Evolutionary conservation across 2,329 filamentous ascomycete genomes (phyloP), one percentile per base, ranked within the genome.

Genomic region (Rutstroemia sp.): DNA sequence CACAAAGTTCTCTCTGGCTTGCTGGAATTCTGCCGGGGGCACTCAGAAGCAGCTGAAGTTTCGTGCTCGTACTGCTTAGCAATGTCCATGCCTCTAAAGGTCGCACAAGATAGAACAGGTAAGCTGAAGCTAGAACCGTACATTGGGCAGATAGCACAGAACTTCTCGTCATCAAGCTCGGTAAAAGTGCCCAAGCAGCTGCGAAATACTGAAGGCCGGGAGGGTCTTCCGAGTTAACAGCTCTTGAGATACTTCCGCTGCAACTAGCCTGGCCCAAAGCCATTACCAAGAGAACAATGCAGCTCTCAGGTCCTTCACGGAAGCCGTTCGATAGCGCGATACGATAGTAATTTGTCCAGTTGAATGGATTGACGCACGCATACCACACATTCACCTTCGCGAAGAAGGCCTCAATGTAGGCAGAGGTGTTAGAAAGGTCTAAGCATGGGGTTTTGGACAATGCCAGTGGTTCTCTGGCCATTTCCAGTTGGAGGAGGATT

Each of bases 321-420:
- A 92, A 92, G 1, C 86, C 84, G 62, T 86, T 86, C 2, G 86
- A 86, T 6, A 91, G 77, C 0, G 89, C 89, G 4, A 80, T 86
- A 27, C 84, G 82, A 68, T 92, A 92, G 68, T 90, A 86, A 58
- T 78, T 83, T 44, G 81, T 78, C 88, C 89, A 94, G 1, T 84
- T 88, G 69, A 88, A 88, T 1, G 88, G 88, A 67, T 91, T 92
- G 36, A 94, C 87, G 64, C 87, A 90, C 9, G 89, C 88, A 65
- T 92, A 92, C 86, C 89, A 92, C 3, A 91, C 79, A 62, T 92
- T 92, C 58, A 91, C 89, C 44, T 86, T 79, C 57, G 87, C 84
- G 66, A 92, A 94, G 70, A 89, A 92, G 1, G 88, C 85, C 66
- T 88, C 83, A 42, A 89, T 86, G 68, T 91, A 92, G 4, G 83